Conservation (phyloP, 2,329 filamentous ascomycete genomes). For the Talaromyces sp. region DNA sequence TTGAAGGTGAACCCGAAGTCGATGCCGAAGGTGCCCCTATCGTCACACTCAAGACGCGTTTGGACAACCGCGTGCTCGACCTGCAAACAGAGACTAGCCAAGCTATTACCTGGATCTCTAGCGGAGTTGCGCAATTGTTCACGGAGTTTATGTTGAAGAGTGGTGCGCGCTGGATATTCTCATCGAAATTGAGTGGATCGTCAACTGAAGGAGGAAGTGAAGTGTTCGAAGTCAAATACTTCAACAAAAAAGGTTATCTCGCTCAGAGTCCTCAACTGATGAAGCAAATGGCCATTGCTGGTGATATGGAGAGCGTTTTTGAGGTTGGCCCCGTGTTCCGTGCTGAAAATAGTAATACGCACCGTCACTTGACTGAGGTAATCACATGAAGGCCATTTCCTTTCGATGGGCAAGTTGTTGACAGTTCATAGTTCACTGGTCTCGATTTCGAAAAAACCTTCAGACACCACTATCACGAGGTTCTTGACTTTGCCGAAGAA, state of each 20-base stretch:
- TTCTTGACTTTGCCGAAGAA: constrained; percentile 48
- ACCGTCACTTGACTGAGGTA: constrained; percentile 62
- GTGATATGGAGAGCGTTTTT: constrained; percentile 61
- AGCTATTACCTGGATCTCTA: constrained; percentile 72
- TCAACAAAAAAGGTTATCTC: constrained; percentile 71
- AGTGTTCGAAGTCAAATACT: constrained; percentile 88
- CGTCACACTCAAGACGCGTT: constrained; percentile 76
- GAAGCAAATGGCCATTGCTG: constrained; percentile 67
- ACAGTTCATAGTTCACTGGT: constrained; percentile 42
- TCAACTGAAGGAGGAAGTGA: constrained; percentile 90
- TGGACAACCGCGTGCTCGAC: constrained; percentile 91
- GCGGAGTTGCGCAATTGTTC: constrained; percentile 67
- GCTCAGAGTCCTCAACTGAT: constrained; percentile 64
- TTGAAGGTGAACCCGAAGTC: constrained; percentile 46
- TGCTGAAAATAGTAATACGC: constrained; percentile 66
- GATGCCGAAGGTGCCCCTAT: constrained; percentile 59
- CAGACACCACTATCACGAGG: constrained; percentile 50
- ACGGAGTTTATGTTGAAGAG: constrained; percentile 71
- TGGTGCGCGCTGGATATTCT: constrained; percentile 79
- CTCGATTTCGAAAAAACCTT: constrained; percentile 54
- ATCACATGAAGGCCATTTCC: constrained; percentile 1
- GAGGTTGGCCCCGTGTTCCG: constrained; percentile 65
- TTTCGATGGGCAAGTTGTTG: constrained; percentile 21
- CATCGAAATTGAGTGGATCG: constrained; percentile 82
- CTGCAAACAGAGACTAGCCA: constrained; percentile 88